These are phyloP conservation scores for Agmasoma carcini DNA, from an alignment of 371 early-diverging fungal species.

Conservation along the genomic window DNA sequence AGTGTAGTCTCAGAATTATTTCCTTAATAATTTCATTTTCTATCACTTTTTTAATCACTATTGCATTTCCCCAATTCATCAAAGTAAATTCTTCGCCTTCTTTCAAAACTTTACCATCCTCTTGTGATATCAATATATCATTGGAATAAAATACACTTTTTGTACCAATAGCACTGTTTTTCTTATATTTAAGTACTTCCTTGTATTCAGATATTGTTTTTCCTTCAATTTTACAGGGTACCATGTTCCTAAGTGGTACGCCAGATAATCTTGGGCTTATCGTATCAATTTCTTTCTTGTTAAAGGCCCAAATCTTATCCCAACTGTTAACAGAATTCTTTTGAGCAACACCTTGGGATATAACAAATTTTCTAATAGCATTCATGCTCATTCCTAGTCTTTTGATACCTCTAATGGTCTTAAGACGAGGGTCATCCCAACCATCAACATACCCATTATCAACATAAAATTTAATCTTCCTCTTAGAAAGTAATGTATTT, in stretches of 20 bases:
- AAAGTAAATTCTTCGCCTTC: constrained; percentile 80
- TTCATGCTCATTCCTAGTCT: constrained; percentile 93
- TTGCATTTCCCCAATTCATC: constrained; percentile 97
- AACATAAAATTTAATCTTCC: constrained; percentile 92
- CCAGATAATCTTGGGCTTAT: constrained; percentile 76
- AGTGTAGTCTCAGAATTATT: constrained; percentile 59
- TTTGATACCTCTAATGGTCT: constrained; percentile 90
- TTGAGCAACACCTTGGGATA: constrained; percentile 95
- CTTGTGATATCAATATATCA: constrained; percentile 67
- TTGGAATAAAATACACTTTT: constrained; percentile 68
- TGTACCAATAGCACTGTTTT: constrained; percentile 69
- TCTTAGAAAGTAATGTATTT: constrained; percentile 92
- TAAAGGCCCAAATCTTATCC: constrained; percentile 98
- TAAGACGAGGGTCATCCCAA: constrained; percentile 99
- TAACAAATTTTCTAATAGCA: constrained; percentile 83
- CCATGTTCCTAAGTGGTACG: constrained; percentile 56
- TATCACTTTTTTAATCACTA: constrained; percentile 59
- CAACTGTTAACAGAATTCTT: constrained; percentile 78
- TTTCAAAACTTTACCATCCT: constrained; percentile 67
- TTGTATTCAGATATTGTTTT: constrained; percentile 23
- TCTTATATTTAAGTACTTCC: constrained; percentile 57
- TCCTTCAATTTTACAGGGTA: constrained; percentile 3
- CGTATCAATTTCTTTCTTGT: constrained; percentile 90
- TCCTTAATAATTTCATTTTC: constrained; percentile 56
- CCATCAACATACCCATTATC: constrained; percentile 70